Evolutionary conservation across 2,329 filamentous ascomycete species (phyloP).

Genomic region (Emmonsiellopsis sp.): DNA sequence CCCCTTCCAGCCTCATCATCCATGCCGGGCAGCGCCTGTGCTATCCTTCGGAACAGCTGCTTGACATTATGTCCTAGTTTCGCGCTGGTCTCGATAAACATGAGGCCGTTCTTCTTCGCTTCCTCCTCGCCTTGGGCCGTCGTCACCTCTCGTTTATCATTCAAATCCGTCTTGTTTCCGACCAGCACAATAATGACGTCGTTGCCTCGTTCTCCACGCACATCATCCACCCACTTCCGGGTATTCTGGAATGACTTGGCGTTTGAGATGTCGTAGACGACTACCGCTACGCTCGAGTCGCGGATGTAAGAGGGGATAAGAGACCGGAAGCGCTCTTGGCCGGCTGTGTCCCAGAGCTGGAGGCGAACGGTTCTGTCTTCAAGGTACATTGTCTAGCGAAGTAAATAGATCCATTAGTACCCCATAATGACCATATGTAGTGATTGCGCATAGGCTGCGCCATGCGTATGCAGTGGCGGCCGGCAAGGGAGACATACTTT

Average conservation of each 20-base stretch:
- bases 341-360: slow-evolving; percentile 97
- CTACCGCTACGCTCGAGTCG: slow-evolving; percentile 93
- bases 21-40: slow-evolving; percentile 95
- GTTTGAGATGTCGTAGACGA: slow-evolving; percentile 97
- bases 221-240: slow-evolving; percentile 98
- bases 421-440: too few species aligned
- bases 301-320: slow-evolving; percentile 97
- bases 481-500: slow-evolving; percentile 53
- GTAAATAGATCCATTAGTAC: not conserved
- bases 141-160: slow-evolving; percentile 96
- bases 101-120: slow-evolving; percentile 92
- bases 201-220: slow-evolving; percentile 89
- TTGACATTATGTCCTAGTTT: slow-evolving; percentile 98
- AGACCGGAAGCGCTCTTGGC: slow-evolving; percentile 93
- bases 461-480: not conserved
- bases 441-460: too few species aligned
- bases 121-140: slow-evolving; percentile 95
- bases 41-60: slow-evolving; percentile 93
- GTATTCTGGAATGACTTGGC: slow-evolving; percentile 98
- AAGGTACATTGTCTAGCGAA: slow-evolving; percentile 84
- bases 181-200: slow-evolving; percentile 98
- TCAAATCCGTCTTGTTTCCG: slow-evolving; percentile 98
- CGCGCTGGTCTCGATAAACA: slow-evolving; percentile 98
- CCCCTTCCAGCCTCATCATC: slow-evolving; percentile 76
- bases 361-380: slow-evolving; percentile 96